These are phyloP conservation scores for Mollisia scopiformis DNA, from an alignment of 2,329 filamentous ascomycete genomes.

Conservation along the genomic window DNA sequence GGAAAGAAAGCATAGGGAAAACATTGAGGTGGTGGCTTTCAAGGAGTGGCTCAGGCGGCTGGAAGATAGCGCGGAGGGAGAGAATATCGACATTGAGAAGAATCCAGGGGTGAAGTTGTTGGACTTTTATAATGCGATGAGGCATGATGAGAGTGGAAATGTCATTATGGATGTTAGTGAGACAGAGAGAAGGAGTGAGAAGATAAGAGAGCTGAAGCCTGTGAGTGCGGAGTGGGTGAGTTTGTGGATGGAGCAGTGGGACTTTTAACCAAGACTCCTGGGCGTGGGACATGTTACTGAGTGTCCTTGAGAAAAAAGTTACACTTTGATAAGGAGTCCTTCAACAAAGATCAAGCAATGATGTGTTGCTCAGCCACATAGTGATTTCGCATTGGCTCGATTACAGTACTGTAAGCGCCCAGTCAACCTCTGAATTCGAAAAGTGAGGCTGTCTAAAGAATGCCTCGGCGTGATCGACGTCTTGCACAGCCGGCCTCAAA, in stretches of 20 bases:
- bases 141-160: not conserved
- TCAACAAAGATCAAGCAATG: too few species aligned
- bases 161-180: not conserved
- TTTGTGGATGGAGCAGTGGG: constrained; percentile 10
- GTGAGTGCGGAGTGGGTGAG: constrained; percentile 3
- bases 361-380: too few species aligned
- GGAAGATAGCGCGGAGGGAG: not conserved
- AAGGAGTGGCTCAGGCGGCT: not conserved
- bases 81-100: not conserved
- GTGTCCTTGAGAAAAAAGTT: too few species aligned
- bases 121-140: not conserved
- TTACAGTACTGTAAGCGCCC: too few species aligned
- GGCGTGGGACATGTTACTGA: too few species aligned
- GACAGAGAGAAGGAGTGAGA: not conserved
- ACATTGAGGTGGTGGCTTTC: not conserved
- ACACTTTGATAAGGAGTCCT: too few species aligned
- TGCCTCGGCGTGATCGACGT: too few species aligned
- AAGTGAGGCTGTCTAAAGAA: too few species aligned
- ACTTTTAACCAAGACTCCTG: too few species aligned
- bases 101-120: constrained; percentile 3
- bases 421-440: too few species aligned
- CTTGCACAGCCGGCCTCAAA: too few species aligned
- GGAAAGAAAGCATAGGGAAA: not conserved
- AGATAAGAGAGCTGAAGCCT: not conserved
- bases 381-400: too few species aligned